A percentile compares a stretch with the other conserved stretches of the same genome.
Evolutionary conservation across 495 filamentous ascomycete species (phyloP).

Genomic region (Podospora sp.): DNA sequence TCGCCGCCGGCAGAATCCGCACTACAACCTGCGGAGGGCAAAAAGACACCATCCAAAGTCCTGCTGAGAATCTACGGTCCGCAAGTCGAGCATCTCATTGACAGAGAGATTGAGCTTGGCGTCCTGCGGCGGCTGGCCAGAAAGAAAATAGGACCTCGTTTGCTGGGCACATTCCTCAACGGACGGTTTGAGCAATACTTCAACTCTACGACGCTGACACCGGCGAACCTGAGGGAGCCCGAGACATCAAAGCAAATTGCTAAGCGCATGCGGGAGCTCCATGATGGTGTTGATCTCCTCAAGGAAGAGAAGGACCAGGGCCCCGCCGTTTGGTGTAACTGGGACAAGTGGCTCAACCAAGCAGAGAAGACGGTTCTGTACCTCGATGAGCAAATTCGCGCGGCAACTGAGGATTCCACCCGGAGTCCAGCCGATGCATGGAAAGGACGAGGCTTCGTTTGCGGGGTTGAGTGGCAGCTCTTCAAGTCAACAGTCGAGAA

Average conservation of each 20-base stretch:
- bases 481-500: conserved; percentile 77
- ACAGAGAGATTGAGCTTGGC: conserved; percentile 84
- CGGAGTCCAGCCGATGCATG: conserved; percentile 50
- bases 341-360: conserved; percentile 90
- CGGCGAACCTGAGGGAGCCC: conserved; percentile 74
- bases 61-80: conserved; percentile 93
- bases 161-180: conserved; percentile 93
- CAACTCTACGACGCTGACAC: conserved; percentile 75
- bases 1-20: conserved; percentile 68
- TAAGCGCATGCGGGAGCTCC: conserved; percentile 96
- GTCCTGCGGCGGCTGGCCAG: conserved; percentile 84
- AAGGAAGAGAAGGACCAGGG: conserved; percentile 75
- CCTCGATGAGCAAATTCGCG: conserved; percentile 67
- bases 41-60: conserved; percentile 63
- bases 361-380: conserved; percentile 75
- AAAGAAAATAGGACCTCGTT: conserved; percentile 88
- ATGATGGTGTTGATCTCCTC: conserved; percentile 87
- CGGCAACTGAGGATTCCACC: conserved; percentile 27
- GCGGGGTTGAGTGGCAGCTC: conserved; percentile 78
- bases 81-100: conserved; percentile 93
- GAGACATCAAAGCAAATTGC: conserved; percentile 90
- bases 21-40: conserved; percentile 37
- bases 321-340: conserved; percentile 84
- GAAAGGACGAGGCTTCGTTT: conserved; percentile 73
- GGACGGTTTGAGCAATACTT: conserved; percentile 97